Base-by-base conservation (phyloP, 768 basidiomycete genomes). In the Pholiota microspora region DNA sequence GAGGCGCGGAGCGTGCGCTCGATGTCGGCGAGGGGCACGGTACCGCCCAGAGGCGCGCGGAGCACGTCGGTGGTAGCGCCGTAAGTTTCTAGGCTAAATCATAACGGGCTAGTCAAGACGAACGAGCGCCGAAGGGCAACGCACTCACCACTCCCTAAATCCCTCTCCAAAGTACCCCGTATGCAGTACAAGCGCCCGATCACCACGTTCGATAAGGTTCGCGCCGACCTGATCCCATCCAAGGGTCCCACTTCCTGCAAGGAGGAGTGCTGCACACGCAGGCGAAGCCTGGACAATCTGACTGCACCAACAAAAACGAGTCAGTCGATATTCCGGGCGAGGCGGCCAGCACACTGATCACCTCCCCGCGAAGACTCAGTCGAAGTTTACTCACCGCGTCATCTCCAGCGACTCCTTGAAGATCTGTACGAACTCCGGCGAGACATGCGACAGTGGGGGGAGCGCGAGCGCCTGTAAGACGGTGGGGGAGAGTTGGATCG, bases 161-260 rank as follows among this genome's bases (percentile, higher is more conserved):
- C 86, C 81, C 58, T 90, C 87, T 6, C 92, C 94, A 65, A 97
- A 97, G 75, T 96, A 97, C 12, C 94, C 94, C 21, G 86, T 86
- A 69, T 89, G 84, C 51, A 95, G 72, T 2, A 96, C 89, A 28
- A 95, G 80, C 25, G 75, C 88, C 55, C 80, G 71, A 62, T 92
- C 87, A 42, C 82, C 84, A 8, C 79, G 78, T 59, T 89, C 85
- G 24, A 95, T 73, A 51, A 96, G 75, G 71, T 96, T 96, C 8
- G 89, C 82, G 0, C 89, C 85, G 42, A 92, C 90, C 83, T 90
- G 86, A 65, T 94, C 92, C 92, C 93, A 96, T 13, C 94, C 94
- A 27, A 96, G 74, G 2, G 94, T 96, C 23, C 94, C 94, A 53
- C 85, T 88, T 1, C 94, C 94, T 3, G 89, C 84, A 50, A 96